Conservation (phyloP, 2,329 filamentous ascomycete species). For the Aschersonia sp. region DNA sequence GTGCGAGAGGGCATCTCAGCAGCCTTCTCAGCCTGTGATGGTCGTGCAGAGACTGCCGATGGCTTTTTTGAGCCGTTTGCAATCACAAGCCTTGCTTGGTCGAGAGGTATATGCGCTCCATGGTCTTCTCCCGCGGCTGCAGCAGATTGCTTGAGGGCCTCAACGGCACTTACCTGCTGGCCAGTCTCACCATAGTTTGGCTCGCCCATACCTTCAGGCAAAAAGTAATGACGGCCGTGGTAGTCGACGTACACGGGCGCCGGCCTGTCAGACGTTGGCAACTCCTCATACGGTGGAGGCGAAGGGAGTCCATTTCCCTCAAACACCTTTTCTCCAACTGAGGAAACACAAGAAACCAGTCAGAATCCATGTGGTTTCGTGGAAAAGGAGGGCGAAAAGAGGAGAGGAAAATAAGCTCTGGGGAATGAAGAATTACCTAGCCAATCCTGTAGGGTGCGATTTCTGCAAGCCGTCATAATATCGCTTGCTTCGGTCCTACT, state of each 20-base stretch:
- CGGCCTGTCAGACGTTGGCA: conserved; percentile 7
- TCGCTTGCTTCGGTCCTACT: conserved; percentile 6
- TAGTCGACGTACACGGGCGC: conserved; percentile 8
- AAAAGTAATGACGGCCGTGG: conserved; percentile 13
- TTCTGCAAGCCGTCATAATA: conserved; percentile 12
- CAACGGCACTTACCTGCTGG: conserved; percentile 2
- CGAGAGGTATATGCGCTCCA: too few relatives aligned
- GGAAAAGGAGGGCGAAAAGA: not conserved
- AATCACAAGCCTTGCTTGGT: conserved; percentile 2
- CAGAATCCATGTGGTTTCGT: too few relatives aligned
- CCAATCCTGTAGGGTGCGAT: conserved; percentile 19
- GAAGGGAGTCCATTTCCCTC: conserved; percentile 14
- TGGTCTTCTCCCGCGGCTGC: conserved; percentile 8
- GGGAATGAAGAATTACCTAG: conserved; percentile 11
- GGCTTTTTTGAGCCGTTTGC: conserved; percentile 4
- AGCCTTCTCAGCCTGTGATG: too few relatives aligned
- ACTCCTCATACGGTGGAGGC: conserved; percentile 8
- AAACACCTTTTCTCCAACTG: conserved; percentile 15
- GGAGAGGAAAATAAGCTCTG: not conserved
- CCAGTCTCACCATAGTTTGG: not conserved
- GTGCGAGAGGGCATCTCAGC: too few relatives aligned
- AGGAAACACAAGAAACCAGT: too few relatives aligned
- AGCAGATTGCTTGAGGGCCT: conserved; percentile 15
- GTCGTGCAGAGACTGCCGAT: too few relatives aligned
- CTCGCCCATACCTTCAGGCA: conserved; percentile 2